Percentiles rank a stretch among this genome's conserved stretches.
These are phyloP conservation scores for Moricandia arvensis DNA, from an alignment of 345 rosid species.

Conservation along the genomic window DNA sequence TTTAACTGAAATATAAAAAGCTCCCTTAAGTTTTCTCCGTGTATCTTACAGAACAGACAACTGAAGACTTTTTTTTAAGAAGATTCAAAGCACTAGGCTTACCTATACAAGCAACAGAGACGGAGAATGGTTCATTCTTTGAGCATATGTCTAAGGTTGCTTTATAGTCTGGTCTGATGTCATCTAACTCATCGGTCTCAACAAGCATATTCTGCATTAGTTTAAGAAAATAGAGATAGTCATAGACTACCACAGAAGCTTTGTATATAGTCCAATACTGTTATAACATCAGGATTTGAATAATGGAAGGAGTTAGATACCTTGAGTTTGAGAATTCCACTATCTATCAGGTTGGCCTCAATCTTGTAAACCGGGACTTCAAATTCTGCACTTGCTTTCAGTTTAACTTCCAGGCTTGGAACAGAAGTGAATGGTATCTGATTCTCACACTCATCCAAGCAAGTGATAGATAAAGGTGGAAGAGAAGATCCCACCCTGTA, in stretches of 20 bases:
- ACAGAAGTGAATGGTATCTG: slow-evolving; percentile 39
- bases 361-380: slow-evolving; percentile 11
- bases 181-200: slow-evolving; percentile 41
- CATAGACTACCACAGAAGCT: not conserved
- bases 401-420: slow-evolving; percentile 42
- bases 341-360: slow-evolving; percentile 35
- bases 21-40: no score
- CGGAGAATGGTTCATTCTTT: slow-evolving; percentile 29
- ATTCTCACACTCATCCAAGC: slow-evolving; percentile 54
- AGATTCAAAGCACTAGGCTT: not conserved
- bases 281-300: not conserved
- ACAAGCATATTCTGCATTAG: slow-evolving; percentile 44
- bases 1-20: slow-evolving; percentile 37
- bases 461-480: slow-evolving; percentile 38
- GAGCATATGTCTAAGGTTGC: slow-evolving; percentile 45
- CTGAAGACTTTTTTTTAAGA: not conserved
- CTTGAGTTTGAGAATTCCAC: slow-evolving; percentile 41
- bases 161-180: slow-evolving; percentile 45
- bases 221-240: not conserved
- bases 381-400: slow-evolving; percentile 14
- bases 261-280: not conserved
- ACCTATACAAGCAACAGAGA: slow-evolving; percentile 56
- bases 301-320: slow-evolving; percentile 23
- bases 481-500: slow-evolving; percentile 57
- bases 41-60: not conserved